phyloP scores from a whole-genome alignment of 345 rosid species.

The Syzygium aromaticum region DNA sequence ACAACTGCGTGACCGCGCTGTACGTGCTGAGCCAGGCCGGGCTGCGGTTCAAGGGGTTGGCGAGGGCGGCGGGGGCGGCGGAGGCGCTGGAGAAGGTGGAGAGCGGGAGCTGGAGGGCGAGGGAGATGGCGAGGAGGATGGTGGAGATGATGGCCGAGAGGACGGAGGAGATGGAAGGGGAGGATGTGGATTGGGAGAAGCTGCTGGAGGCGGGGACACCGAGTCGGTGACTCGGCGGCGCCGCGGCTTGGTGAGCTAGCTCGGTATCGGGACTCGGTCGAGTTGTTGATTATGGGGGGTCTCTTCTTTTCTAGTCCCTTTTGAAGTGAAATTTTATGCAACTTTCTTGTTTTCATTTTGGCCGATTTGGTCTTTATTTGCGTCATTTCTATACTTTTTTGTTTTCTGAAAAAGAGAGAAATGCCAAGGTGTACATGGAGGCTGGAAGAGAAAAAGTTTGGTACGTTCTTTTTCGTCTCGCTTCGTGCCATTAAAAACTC shows the following conservation, averaged over 20 bases:
- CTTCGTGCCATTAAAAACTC: background rate
- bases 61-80: conserved; percentile 49
- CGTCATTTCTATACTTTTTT: background rate
- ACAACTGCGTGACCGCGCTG: conserved; percentile 56
- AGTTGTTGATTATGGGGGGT: background rate
- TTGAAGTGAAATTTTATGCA: background rate
- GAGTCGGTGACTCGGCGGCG: conserved; percentile 6
- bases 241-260: background rate
- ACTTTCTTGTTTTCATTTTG: background rate
- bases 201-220: conserved; percentile 45
- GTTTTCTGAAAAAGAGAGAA: background rate
- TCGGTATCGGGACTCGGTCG: background rate
- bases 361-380: background rate
- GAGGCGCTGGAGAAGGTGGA: conserved; percentile 49
- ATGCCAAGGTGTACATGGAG: background rate
- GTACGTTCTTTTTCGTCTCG: background rate
- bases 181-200: conserved; percentile 73
- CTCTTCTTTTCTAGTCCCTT: background rate
- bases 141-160: conserved; percentile 37
- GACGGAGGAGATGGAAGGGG: conserved; percentile 25
- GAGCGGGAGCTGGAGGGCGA: conserved; percentile 35
- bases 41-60: conserved; percentile 61
- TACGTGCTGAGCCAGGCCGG: conserved; percentile 51
- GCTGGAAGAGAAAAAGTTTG: background rate
- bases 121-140: conserved; percentile 38